Evolutionary conservation across 371 early-diverging fungal species (phyloP).

Genomic region (Smittium culicis): DNA sequence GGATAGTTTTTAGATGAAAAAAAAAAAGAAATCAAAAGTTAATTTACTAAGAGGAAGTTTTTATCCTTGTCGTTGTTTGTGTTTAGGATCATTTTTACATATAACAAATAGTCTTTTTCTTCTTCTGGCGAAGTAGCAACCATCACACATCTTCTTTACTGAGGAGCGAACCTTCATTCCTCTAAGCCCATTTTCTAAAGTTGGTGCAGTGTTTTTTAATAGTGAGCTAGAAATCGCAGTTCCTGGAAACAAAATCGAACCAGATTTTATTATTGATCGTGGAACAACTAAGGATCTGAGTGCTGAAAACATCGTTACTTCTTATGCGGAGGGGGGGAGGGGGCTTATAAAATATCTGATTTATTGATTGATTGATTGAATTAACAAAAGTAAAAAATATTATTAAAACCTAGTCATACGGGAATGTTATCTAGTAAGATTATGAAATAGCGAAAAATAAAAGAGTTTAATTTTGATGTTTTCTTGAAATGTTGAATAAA

Average conservation of each 20-base stretch:
- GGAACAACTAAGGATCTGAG: not conserved
- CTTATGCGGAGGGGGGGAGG: too few species aligned
- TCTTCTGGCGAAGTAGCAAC: conserved; percentile 62
- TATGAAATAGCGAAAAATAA: too few species aligned
- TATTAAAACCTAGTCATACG: too few species aligned
- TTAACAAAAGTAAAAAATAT: too few species aligned
- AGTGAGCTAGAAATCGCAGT: not conserved
- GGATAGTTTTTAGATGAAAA: too few species aligned
- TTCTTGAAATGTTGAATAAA: too few species aligned
- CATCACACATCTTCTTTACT: conserved; percentile 67
- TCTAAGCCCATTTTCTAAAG: conserved; percentile 29
- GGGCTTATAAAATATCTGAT: not conserved
- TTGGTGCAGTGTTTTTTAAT: not conserved
- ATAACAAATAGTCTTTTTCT: conserved; percentile 60
- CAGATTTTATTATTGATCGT: not conserved
- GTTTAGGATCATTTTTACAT: conserved; percentile 66
- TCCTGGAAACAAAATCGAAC: not conserved
- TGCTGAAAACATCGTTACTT: not conserved
- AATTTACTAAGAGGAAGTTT: conserved; percentile 9
- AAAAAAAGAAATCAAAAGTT: too few species aligned
- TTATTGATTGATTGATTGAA: too few species aligned
- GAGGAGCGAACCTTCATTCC: conserved; percentile 74
- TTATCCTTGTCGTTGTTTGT: conserved; percentile 74
- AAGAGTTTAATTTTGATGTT: too few species aligned
- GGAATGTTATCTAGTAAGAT: too few species aligned